Evolutionary conservation across 75 land plant species (phyloP).

Genomic region (Adiantum capillusveneris): DNA sequence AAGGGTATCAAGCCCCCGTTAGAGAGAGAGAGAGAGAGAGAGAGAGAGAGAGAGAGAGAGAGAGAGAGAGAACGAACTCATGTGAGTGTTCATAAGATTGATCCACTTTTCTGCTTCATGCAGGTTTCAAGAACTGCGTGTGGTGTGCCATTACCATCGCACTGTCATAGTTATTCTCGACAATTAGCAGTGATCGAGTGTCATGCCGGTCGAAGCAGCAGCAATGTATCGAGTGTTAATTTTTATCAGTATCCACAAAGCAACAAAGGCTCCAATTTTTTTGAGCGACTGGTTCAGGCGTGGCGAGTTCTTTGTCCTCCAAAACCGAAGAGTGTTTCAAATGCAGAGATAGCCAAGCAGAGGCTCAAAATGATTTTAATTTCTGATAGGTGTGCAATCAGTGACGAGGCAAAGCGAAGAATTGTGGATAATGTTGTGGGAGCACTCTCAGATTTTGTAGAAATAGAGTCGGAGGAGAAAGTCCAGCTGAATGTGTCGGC

Average conservation of each 20-base stretch:
- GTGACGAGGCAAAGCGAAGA: conserved; percentile 79
- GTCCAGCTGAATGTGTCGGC: conserved; percentile 83
- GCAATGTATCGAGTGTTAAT: neutral
- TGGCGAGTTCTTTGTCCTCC: conserved; percentile 38
- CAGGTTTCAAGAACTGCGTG: too few species aligned
- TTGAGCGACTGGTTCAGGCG: conserved; percentile 18
- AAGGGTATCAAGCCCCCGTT: too few species aligned
- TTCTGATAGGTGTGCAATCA: conserved; percentile 88
- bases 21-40: too few species aligned
- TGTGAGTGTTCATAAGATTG: too few species aligned
- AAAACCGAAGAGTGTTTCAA: conserved; percentile 35
- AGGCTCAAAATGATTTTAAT: conserved; percentile 95
- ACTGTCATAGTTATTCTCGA: too few species aligned
- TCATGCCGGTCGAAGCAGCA: neutral
- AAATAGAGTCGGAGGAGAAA: conserved; percentile 90
- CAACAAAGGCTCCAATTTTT: conserved; percentile 7
- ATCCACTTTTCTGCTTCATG: too few species aligned
- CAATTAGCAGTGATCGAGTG: too few species aligned
- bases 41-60: too few species aligned
- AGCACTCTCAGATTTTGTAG: conserved; percentile 88
- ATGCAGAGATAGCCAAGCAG: too few species aligned
- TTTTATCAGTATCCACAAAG: neutral
- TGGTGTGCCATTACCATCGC: too few species aligned
- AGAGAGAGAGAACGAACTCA: too few species aligned
- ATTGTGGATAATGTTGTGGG: conserved; percentile 72